These are phyloP conservation scores for Thalassiosira hispida DNA, from an alignment of 352 stramenopile species.

Conservation along the genomic window DNA sequence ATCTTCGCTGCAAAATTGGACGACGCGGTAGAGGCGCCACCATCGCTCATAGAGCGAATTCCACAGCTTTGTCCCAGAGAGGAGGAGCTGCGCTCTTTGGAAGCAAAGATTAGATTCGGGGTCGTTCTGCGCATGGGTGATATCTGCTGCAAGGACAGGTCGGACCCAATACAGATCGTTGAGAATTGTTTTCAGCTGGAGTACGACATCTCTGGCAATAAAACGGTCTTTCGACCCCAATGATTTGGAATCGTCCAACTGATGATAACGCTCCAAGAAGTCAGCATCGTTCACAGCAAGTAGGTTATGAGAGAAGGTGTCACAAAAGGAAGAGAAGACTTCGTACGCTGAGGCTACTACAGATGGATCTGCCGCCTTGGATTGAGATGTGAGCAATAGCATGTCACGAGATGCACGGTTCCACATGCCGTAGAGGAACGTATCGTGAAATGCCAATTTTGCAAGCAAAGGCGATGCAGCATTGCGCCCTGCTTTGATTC, in stretches of 20 bases:
- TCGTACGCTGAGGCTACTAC: conserved; percentile 26
- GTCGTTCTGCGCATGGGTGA: conserved; percentile 26
- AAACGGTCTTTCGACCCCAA: conserved; percentile 20
- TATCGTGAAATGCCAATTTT: conserved; percentile 49
- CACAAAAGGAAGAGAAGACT: conserved; percentile 70
- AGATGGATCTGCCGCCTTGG: conserved; percentile 10
- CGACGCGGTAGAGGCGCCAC: conserved; percentile 65
- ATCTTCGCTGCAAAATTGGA: conserved; percentile 76
- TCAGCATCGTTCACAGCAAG: conserved; percentile 77
- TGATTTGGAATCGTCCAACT: not conserved
- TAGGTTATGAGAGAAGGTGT: conserved; percentile 81
- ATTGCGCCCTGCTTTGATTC: conserved; percentile 42
- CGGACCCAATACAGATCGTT: conserved; percentile 76
- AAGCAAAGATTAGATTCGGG: conserved; percentile 29
- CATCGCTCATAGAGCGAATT: conserved; percentile 81
- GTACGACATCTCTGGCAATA: conserved; percentile 63
- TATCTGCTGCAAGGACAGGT: conserved; percentile 64
- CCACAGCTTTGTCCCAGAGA: conserved; percentile 81
- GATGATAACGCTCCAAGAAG: conserved; percentile 70
- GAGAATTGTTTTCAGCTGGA: conserved; percentile 51
- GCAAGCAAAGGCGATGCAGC: conserved; percentile 42
- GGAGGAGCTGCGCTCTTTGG: conserved; percentile 55
- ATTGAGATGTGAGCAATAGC: conserved; percentile 8
- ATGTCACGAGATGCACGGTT: conserved; percentile 35
- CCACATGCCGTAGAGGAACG: conserved; percentile 47